Base-by-base conservation (phyloP, 2,329 filamentous ascomycete genomes). In the Trichoderma gracile region DNA sequence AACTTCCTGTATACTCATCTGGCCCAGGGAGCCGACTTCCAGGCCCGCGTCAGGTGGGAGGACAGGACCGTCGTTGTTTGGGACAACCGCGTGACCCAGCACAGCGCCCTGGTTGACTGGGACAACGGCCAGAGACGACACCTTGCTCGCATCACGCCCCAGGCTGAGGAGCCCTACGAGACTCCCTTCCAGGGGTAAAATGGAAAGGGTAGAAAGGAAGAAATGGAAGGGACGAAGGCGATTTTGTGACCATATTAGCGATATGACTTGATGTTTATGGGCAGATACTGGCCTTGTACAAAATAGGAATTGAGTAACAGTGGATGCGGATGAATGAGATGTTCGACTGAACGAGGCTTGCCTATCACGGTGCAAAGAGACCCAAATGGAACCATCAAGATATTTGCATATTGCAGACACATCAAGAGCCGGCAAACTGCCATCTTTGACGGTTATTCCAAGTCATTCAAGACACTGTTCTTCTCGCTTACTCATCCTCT, bases 51-150 rank as follows among this genome's bases (percentile, higher is more conserved):
- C 56, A 90, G 89, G 75, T 96, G 92, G 92, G 86, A 87, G 69
- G 82, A 86, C 49, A 84, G 86, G n/a, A 94, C 90, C 0, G 91
- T 96, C 1, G 90, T 95, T 2, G 87, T 94, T 0, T 96, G 91
- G 91, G 92, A 95, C 75, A 95, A 94, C 78, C 82, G 91, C 38
- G 86, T 93, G 0, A 93, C 90, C 10, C 84, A 87, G 69, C 92
- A 96, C 75, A 89, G 89, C 7, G 92, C 92, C 2, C 79, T 94
- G 45, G 80, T 94, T 3, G 92, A 96, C 74, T 96, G 92, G 92
- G 86, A 89, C 69, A 86, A 86, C 73, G 91, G 91, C 3, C 86
- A 91, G 75, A 81, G 92, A 65, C 83, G 92, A 57, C 92, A 96
- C 78, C 77, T 96, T 67, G 92, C 91, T 5, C 84, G 92, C 49